phyloP scores from a whole-genome alignment of 2,329 filamentous ascomycete species.

The Epichloe typhina region DNA sequence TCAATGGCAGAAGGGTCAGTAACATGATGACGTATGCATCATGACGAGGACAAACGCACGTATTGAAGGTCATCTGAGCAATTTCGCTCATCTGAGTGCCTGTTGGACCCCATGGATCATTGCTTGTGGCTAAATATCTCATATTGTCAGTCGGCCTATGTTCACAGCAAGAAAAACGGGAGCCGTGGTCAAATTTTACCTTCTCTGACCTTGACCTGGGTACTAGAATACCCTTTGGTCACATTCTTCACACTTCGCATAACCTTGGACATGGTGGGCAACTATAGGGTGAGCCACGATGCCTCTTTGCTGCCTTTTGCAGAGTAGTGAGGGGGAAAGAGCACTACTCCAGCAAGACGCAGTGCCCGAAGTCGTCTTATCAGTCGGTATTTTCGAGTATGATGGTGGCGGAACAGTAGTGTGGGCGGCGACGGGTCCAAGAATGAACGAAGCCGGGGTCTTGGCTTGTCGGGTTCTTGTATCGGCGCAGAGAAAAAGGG shows the following conservation, averaged over 20 bases:
- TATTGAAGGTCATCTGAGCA: slow-evolving; percentile 93
- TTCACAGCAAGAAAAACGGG: neutral
- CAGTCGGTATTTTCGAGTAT: neutral
- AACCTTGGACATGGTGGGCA: slow-evolving; percentile 75
- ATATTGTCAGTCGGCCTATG: slow-evolving; percentile 7
- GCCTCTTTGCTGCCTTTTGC: slow-evolving; percentile 2
- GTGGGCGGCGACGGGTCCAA: neutral
- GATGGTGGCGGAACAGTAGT: neutral
- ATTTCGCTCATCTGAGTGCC: slow-evolving; percentile 99
- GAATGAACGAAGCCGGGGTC: neutral
- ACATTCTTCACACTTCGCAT: slow-evolving; percentile 98
- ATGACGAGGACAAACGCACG: slow-evolving; percentile 44
- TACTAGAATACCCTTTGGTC: slow-evolving; percentile 93
- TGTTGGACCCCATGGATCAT: slow-evolving; percentile 96
- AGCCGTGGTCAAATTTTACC: slow-evolving; percentile 36
- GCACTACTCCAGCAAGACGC: neutral
- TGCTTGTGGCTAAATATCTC: slow-evolving; percentile 69
- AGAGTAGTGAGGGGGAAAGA: neutral
- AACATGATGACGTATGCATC: neutral
- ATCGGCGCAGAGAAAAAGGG: neutral
- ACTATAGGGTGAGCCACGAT: slow-evolving; percentile 6
- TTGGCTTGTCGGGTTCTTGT: neutral
- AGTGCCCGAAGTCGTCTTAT: neutral
- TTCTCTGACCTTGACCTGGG: slow-evolving; percentile 97
- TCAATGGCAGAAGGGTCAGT: neutral